Base-by-base conservation (phyloP, 495 filamentous ascomycete species). In the Xylaria venustula region DNA sequence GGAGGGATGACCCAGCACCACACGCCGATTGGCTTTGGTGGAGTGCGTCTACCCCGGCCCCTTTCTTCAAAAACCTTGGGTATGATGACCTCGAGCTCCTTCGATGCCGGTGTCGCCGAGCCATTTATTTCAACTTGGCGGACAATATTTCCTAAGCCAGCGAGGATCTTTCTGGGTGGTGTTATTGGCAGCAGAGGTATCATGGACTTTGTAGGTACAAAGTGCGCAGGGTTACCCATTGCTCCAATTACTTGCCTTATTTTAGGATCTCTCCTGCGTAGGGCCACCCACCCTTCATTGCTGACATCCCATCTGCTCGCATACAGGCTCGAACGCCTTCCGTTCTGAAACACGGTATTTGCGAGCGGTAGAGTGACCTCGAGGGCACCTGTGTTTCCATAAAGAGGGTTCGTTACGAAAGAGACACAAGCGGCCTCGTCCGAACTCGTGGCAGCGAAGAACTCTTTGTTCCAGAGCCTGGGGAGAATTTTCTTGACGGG, bases 101-200 rank as follows among this genome's bases (percentile, higher is more conserved):
- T 75, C 1, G 90, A 93, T 41, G 92, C 91, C 14, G 91, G 88
- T 37, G 83, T 79, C 8, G 76, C 61, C 34, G 74, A 67, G 11
- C 70, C 71, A 28, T 81, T 77, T 17, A 81, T 75, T 40, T 86
- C 78, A 47, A 95, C 57, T 34, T 85, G 82, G 47, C 90, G 85
- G 22, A 96, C 71, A 44, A 97, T 93, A 66, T 96, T 97, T 11
- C 92, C 92, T 71, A 94, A 85, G 41, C 88, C 82, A 19, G 81
- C 78, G 15, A 84, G 72, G 56, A 96, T 84, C 46, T 71, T 80
- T 41, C 88, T 81, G 37, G 88, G 80, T 25, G 77, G 70, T 0
- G 88, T 91, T 6, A 96, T 68, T 0, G 88, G 84, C 36, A 87
- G 54, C 12, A 92, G 72, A n/a, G 83, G 84, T 42, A 87, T 67